Base-by-base conservation (phyloP, 2,329 filamentous ascomycete genomes). In the Trichoderma lentiforme region DNA sequence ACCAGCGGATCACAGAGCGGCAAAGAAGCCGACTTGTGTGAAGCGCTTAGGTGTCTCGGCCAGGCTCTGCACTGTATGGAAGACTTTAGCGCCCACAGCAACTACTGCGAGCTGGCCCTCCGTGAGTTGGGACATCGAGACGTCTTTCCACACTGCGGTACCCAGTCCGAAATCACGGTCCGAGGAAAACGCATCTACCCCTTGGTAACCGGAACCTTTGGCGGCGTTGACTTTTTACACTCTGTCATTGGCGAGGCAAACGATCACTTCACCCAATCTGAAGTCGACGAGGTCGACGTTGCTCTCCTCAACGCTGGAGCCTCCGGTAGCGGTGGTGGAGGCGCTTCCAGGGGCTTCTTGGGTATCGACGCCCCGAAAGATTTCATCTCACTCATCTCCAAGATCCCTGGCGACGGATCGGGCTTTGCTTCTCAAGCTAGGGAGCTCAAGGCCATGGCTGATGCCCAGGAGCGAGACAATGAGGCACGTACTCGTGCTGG, bases 231-330 rank as follows among this genome's bases (percentile, higher is more conserved):
- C 80, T 96, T 96, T 79, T 84, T 95, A 75, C 93, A 96, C 80
- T 94, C 92, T 1, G 92, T 93, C 34, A 82, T 90, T 63, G 88
- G 92, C 71, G 93, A 95, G 80, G 93, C 93, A 36, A 93, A 89
- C 12, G 93, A 96, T 78, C 92, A 95, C 79, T 93, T 96, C 78
- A 93, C 93, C 2, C 93, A 96, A 79, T 93, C 92, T 18, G 93
- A 95, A 79, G 90, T 96, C 43, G 92, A 94, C 71, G 91, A 95
- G 80, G 90, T 95, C 77, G 91, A 96, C 75, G 82, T 91, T 73
- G 92, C 91, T 4, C 86, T 96, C 60, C 90, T 91, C 74, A 91
- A 91, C 74, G 92, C 92, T 11, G 87, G 90, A 82, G 85, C 84
- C 64, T 80, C 81, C 47, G 78, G 74, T 76, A 83, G 79, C 51